Evolutionary conservation across 768 basidiomycete species (phyloP).

Genomic region (Naganishia vaughanmartiniae): DNA sequence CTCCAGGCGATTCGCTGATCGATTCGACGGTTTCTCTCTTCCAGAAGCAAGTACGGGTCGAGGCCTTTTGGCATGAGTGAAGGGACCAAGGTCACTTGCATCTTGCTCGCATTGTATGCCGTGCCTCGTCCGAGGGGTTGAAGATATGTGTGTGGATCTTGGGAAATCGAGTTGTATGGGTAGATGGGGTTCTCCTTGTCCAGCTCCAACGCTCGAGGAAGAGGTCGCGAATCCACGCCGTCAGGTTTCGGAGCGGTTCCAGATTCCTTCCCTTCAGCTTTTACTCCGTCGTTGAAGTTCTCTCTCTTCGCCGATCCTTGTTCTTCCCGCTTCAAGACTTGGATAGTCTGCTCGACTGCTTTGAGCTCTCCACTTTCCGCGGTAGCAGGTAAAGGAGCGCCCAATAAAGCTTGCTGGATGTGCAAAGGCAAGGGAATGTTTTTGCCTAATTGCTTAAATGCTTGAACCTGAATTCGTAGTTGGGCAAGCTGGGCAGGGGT

Average conservation of each 20-base stretch:
- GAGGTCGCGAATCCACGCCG: neutral
- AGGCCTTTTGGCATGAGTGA: conserved; percentile 86
- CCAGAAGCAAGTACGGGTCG: conserved; percentile 84
- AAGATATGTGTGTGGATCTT: conserved; percentile 62
- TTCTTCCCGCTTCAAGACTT: conserved; percentile 40
- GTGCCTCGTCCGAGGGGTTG: conserved; percentile 61
- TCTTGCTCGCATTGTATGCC: conserved; percentile 53
- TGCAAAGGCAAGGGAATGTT: conserved; percentile 48
- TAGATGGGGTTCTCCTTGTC: conserved; percentile 76
- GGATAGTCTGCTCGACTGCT: conserved; percentile 47
- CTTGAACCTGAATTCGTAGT: conserved; percentile 49
- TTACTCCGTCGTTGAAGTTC: conserved; percentile 8
- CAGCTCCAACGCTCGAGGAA: conserved; percentile 62
- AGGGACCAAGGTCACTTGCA: conserved; percentile 71
- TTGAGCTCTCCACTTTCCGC: conserved; percentile 35
- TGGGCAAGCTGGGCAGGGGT: conserved; percentile 51
- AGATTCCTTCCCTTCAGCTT: no score
- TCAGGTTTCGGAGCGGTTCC: conserved; percentile 30
- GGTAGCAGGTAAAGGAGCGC: conserved; percentile 35
- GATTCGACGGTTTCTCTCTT: conserved; percentile 86
- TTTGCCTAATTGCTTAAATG: conserved; percentile 46
- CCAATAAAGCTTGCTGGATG: conserved; percentile 47
- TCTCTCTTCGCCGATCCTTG: conserved; percentile 1
- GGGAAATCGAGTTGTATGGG: conserved; percentile 84
- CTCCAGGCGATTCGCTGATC: conserved; percentile 85